Evolutionary conservation across 2,329 filamentous ascomycete species (phyloP).

Genomic region (Fusarium sp.): DNA sequence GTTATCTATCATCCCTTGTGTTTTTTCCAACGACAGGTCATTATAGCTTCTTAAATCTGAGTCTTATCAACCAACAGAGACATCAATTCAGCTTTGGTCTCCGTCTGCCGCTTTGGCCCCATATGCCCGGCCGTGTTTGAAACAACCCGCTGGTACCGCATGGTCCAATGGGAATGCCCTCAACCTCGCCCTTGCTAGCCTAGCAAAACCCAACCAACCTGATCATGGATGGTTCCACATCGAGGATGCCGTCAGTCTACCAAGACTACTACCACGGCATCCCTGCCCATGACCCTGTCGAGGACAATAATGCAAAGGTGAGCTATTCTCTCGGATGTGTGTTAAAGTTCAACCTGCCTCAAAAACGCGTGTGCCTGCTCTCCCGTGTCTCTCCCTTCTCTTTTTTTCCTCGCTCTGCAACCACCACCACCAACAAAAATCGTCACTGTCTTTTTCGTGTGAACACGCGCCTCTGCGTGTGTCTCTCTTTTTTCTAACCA

Average conservation of each 20-base stretch:
- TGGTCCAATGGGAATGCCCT: conserved; percentile 37
- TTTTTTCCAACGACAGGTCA: background rate
- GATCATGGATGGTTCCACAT: conserved; percentile 38
- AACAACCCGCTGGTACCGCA: conserved; percentile 26
- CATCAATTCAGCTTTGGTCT: background rate
- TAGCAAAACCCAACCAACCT: background rate
- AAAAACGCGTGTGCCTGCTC: conserved; percentile 22
- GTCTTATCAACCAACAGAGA: background rate
- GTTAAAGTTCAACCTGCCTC: conserved; percentile 23
- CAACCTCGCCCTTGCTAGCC: conserved; percentile 11
- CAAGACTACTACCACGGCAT: conserved; percentile 22
- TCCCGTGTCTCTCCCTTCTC: conserved; percentile 13
- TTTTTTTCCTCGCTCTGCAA: background rate
- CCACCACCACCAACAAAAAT: conserved; percentile 19
- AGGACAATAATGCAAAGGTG: conserved; percentile 25
- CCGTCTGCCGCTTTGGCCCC: conserved; percentile 11
- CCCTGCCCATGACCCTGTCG: conserved; percentile 27
- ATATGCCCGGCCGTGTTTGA: conserved; percentile 30
- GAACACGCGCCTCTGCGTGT: conserved; percentile 41
- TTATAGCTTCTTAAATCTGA: background rate
- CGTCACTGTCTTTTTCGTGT: conserved; percentile 39
- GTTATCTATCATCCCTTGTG: background rate
- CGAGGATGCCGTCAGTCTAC: conserved; percentile 25
- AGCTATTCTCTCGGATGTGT: conserved; percentile 1
- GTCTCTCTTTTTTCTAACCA: conserved; percentile 33